A percentile compares a stretch with the other conserved stretches of the same genome.
These are phyloP conservation scores for Trichoderma sp. DNA, from an alignment of 2,329 filamentous ascomycete species.

Conservation along the genomic window DNA sequence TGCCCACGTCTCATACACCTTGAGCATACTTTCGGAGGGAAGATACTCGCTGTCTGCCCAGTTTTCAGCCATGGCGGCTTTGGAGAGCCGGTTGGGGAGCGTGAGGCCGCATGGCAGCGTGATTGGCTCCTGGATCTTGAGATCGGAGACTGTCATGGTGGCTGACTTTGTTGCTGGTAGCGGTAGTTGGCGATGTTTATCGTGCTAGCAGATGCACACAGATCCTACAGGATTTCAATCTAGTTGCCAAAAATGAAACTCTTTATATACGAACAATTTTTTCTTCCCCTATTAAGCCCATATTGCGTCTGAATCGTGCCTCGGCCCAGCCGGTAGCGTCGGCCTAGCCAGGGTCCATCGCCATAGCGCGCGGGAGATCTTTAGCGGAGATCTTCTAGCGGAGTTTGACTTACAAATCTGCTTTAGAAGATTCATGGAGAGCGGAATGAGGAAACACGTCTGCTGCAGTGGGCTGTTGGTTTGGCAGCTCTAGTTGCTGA, in stretches of 20 bases:
- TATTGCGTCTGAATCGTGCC: neutral
- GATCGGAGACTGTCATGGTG: constrained; percentile 7
- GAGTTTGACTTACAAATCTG: neutral
- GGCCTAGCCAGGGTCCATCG: neutral
- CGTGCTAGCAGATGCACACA: neutral
- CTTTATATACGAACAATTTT: neutral
- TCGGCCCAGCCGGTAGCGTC: neutral
- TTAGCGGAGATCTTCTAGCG: constrained; percentile 4
- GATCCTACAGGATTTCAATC: no score
- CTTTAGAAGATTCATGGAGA: neutral
- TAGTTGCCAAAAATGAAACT: neutral
- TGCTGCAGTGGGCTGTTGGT: no score
- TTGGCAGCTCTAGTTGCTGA: neutral
- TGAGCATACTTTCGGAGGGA: constrained; percentile 45
- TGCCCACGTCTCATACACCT: constrained; percentile 56
- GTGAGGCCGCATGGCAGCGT: constrained; percentile 57
- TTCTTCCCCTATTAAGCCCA: neutral
- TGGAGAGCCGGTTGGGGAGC: constrained; percentile 56
- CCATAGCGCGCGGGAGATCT: constrained; percentile 5
- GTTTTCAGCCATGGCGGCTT: constrained; percentile 54
- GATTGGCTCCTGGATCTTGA: constrained; percentile 39
- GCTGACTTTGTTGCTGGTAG: neutral
- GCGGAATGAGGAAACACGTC: neutral
- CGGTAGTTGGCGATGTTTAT: neutral
- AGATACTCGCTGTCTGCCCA: constrained; percentile 45